Conservation (phyloP, 495 filamentous ascomycete genomes). For the Tuber umbilicatum region DNA sequence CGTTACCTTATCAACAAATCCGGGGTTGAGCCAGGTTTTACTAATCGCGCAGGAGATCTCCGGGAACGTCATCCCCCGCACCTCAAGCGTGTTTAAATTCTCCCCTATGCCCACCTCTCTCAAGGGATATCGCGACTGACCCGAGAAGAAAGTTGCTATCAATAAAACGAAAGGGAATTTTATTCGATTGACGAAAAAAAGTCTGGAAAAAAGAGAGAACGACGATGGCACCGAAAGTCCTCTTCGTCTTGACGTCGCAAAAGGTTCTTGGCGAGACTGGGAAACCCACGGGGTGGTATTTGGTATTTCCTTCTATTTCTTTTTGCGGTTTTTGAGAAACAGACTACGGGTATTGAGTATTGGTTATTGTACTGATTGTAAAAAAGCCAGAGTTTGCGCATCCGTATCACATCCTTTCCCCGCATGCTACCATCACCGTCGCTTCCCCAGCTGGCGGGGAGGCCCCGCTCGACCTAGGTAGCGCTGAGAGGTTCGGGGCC, state of each 20-base stretch:
- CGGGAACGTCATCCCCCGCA: not conserved
- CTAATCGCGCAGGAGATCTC: not conserved
- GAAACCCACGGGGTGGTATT: slow-evolving; percentile 60
- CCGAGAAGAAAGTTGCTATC: not conserved
- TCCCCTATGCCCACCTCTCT: not conserved
- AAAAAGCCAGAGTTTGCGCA: slow-evolving; percentile 64
- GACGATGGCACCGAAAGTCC: slow-evolving; percentile 50
- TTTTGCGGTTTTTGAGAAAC: not conserved
- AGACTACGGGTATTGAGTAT: slow-evolving; percentile 9
- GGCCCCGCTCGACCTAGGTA: slow-evolving; percentile 60
- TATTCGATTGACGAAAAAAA: not conserved
- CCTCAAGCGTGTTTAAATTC: not conserved
- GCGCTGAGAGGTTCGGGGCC: slow-evolving; percentile 55
- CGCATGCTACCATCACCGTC: slow-evolving; percentile 53
- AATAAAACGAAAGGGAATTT: not conserved
- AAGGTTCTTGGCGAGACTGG: slow-evolving; percentile 50
- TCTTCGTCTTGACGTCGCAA: slow-evolving; percentile 63
- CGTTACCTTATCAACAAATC: not conserved
- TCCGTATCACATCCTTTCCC: slow-evolving; percentile 55
- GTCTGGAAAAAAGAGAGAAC: slow-evolving; percentile 20
- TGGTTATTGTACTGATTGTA: not conserved
- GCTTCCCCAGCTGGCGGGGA: slow-evolving; percentile 63
- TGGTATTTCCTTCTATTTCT: slow-evolving; percentile 46
- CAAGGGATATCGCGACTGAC: not conserved
- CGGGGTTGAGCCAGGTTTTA: not conserved